Evolutionary conservation across 2,329 filamentous ascomycete genomes (phyloP).

Genomic region (Cytospora piceae): DNA sequence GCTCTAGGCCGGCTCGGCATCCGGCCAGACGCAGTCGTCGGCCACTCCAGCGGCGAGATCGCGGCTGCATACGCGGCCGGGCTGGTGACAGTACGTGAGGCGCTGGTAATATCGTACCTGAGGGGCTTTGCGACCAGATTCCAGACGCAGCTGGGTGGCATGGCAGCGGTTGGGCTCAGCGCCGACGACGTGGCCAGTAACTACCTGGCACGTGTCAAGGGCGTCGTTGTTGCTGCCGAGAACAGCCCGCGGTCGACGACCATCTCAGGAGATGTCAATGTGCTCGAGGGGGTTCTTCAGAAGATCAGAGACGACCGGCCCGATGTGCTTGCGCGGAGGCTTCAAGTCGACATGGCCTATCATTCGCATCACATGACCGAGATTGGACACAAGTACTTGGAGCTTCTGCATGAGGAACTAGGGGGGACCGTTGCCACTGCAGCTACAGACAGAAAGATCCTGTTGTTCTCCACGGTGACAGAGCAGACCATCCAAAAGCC

Average conservation of each 20-base stretch:
- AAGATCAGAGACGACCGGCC: background rate
- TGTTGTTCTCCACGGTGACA: slow-evolving; percentile 51
- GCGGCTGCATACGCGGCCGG: slow-evolving; percentile 44
- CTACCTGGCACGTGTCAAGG: slow-evolving; percentile 1
- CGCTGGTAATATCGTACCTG: slow-evolving; percentile 8
- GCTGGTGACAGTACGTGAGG: slow-evolving; percentile 1
- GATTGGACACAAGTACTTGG: background rate
- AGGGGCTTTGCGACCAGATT: background rate
- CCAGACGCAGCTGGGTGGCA: slow-evolving; percentile 4
- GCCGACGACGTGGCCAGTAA: background rate
- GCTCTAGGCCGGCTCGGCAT: slow-evolving; percentile 40
- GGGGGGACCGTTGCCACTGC: background rate
- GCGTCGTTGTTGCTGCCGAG: slow-evolving; percentile 20
- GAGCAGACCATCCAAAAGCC: slow-evolving; percentile 44
- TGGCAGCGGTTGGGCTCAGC: slow-evolving; percentile 23
- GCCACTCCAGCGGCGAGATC: slow-evolving; percentile 47
- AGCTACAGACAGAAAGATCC: slow-evolving; percentile 17
- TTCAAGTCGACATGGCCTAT: slow-evolving; percentile 24
- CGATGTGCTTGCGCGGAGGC: slow-evolving; percentile 29
- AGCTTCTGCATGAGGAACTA: background rate
- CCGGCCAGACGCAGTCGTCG: slow-evolving; percentile 39
- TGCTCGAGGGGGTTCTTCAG: slow-evolving; percentile 1
- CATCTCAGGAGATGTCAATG: slow-evolving; percentile 27
- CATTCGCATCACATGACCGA: slow-evolving; percentile 22
- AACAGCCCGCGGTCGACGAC: slow-evolving; percentile 17